Evolutionary conservation across 345 rosid genomes (phyloP), one percentile per base, ranked within the genome.

Genomic region (Zanthoxylum bungeanum): DNA sequence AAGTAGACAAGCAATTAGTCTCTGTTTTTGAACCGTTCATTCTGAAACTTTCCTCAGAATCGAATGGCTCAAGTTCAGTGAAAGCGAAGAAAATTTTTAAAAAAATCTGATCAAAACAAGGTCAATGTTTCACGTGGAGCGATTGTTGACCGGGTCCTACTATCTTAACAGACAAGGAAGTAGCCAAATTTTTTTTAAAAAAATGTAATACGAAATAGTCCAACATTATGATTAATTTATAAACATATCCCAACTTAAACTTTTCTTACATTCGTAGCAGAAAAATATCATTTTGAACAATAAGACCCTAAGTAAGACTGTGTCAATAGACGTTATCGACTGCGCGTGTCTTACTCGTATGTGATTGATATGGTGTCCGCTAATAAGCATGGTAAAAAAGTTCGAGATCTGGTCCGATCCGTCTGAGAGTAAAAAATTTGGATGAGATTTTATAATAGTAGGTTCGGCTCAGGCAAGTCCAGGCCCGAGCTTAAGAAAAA

Each of bases 61-160:
- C 58, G 16, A n/a, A 10, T 14, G 14, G 47, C 7, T 10, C 39
- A 46, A 46, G 47, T 19, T 46, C 5, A 19, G 40, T 11, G 8
- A 4, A 9, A 12, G 3, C 53, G 33, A 2, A 25, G 40, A 9
- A 55, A 27, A 9, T 1, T 34, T 44, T 3, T 3, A 44, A 44
- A 40, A 37, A 9, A 10, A 10, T 10, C 44, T 40, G 14, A 68
- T 25, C 34, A 25, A 21, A 24, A 14, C 2, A 28, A 55, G 36
- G 27, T 68, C 64, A 73, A 65, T 39, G 25, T 6, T 36, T 63
- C 66, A 66, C 63, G 60, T 58, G 71, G 71, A 5, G 42, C 27
- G 39, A 44, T 25, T 65, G 59, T 66, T 66, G 72, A 74, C 72
- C 9, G 61, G 77, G 62, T 73, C 77, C 73, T 72, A 62, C 74